Conservation (phyloP, 257 asterid genomes). For the Solanum neorickii region DNA sequence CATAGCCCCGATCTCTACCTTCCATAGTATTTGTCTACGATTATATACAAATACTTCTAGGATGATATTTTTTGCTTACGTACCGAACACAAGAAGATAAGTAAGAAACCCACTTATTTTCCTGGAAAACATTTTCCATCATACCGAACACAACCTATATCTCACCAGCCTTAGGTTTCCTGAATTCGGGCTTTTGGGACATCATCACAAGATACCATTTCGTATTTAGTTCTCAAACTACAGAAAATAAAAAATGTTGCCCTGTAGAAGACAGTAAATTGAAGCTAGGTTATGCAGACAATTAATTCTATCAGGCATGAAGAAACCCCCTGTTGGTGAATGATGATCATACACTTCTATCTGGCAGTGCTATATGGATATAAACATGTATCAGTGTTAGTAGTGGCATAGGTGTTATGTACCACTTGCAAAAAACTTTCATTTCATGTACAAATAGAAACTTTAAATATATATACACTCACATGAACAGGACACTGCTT, state of each 20-base stretch:
- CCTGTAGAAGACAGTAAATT: not conserved
- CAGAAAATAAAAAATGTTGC: not conserved
- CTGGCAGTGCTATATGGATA: not conserved
- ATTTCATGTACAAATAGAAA: not conserved
- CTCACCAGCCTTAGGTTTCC: not conserved
- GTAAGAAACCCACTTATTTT: not conserved
- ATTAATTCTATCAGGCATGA: not conserved
- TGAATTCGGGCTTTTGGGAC: not conserved
- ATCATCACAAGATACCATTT: not conserved
- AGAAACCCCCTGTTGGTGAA: not conserved
- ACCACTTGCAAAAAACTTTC: not conserved
- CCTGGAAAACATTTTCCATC: not conserved
- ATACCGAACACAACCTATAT: not conserved
- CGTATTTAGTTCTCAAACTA: not conserved
- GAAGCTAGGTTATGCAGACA: not conserved
- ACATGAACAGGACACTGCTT: not conserved
- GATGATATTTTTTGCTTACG: not conserved
- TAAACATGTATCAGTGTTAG: not conserved
- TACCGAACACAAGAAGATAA: not conserved
- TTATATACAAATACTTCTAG: not conserved
- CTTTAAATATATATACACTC: not conserved
- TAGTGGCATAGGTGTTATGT: not conserved
- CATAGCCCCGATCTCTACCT: not conserved
- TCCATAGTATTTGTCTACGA: not conserved
- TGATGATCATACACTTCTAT: not conserved